phyloP scores from a whole-genome alignment of 805 yeast species.

The Saccharomycopsis sp. region DNA sequence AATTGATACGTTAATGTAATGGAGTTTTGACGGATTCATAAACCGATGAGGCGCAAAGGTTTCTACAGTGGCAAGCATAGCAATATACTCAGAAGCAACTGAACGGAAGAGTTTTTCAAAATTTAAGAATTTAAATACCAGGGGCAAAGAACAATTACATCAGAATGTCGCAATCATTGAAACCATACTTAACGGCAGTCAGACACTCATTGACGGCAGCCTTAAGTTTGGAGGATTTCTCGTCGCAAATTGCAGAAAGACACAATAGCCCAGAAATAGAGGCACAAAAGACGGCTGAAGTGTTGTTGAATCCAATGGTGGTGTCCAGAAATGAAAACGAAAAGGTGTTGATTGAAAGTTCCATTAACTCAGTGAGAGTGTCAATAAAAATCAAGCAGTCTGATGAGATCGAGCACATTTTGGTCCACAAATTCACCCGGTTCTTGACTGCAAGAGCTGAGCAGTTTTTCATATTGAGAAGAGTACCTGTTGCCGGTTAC shows the following conservation, averaged over 20 bases:
- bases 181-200: conserved; percentile 91
- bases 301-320: conserved; percentile 79
- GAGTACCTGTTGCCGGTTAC: conserved; percentile 85
- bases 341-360: conserved; percentile 85
- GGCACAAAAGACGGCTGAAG: conserved; percentile 74
- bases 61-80: too few species aligned
- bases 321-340: conserved; percentile 93
- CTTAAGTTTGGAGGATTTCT: conserved; percentile 83
- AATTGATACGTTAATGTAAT: background rate
- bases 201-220: conserved; percentile 92
- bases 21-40: background rate
- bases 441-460: conserved; percentile 95
- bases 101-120: background rate
- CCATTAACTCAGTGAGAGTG: conserved; percentile 86
- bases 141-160: background rate
- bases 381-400: conserved; percentile 93
- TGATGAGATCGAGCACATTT: conserved; percentile 90
- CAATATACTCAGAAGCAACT: background rate
- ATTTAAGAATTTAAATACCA: background rate
- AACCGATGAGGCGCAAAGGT: too few species aligned
- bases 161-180: conserved; percentile 84
- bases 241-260: conserved; percentile 93
- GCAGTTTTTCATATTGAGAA: conserved; percentile 82
- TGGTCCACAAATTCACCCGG: conserved; percentile 91
- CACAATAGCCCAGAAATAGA: conserved; percentile 97